Evolutionary conservation across 345 rosid genomes (phyloP), one percentile per base, ranked within the genome.

Genomic region (Lumnitzera racemosa): DNA sequence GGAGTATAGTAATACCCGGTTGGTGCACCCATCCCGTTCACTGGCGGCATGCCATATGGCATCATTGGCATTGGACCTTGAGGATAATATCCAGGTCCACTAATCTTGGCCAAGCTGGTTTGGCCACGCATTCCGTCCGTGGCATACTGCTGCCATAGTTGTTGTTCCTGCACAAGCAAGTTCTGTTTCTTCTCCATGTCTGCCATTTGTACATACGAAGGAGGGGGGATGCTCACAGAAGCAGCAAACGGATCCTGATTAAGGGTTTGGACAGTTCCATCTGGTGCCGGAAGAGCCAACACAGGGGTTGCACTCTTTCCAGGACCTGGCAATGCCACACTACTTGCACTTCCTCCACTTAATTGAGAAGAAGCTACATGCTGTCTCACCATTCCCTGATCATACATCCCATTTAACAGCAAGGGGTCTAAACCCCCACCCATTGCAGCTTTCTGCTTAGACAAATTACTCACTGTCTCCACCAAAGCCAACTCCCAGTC

Each of bases 401-500:
- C 99, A 68, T 94, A 94, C 95, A 88, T 90, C 5, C 97, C 97
- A 53, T 81, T 86, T 61, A 94, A 75, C 55, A 90, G 54, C 78
- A 94, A 70, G 0, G 91, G 76, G 71, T 94, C 96, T 11, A 94
- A 67, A 7, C 99, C 99, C 15, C 99, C 96, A 0, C 82, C 90
- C 62, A 84, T 29, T 14, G 85, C 72, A 1, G 90, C 86, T 70
- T 81, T 80, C 77, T 90, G 99, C 68, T 76, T 80, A 0, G 95
- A 78, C 49, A 90, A 70, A 68, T 88, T 76, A 63, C 95, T 84
- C 2, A 92, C 90, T 0, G 99, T 65, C 68, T 88, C 99, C 4
- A 88, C 97, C 76, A 94, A 75, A 11, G 95, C 97, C 67, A 86
- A 25, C 58, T 94, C 99, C 99, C 99, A 94, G 79, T 86, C 99